phyloP scores from a whole-genome alignment of 768 basidiomycete species.

The Podaxis sp. region DNA sequence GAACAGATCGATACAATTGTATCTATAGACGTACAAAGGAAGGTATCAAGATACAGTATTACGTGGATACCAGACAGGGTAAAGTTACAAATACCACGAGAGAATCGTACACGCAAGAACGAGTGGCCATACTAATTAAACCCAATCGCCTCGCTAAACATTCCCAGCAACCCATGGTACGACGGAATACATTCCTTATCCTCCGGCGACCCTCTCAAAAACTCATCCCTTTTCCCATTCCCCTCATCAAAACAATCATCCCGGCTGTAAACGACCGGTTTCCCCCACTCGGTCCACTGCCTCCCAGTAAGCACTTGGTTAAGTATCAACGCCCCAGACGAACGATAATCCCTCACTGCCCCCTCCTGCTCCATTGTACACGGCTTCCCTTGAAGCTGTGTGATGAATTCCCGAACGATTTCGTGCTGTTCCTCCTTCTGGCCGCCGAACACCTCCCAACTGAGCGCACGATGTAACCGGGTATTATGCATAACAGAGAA shows the following conservation, averaged over 20 bases:
- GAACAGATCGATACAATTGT: too few species aligned
- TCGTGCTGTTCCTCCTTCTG: not conserved
- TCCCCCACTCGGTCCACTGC: not conserved
- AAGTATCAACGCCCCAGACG: not conserved
- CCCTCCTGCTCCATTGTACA: not conserved
- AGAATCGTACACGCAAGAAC: too few species aligned
- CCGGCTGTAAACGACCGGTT: not conserved
- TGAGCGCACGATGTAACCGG: not conserved
- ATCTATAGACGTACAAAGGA: too few species aligned
- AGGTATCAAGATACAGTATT: too few species aligned
- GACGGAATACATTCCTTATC: not conserved
- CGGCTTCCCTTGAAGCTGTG: not conserved
- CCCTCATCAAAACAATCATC: slow-evolving; percentile 8
- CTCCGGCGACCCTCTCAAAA: not conserved
- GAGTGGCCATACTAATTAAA: not conserved
- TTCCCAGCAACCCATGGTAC: not conserved
- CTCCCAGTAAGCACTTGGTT: not conserved
- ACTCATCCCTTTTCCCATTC: not conserved
- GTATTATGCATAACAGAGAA: slow-evolving; percentile 2
- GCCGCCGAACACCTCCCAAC: slow-evolving; percentile 2
- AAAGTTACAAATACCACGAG: too few species aligned
- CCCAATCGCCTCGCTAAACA: not conserved
- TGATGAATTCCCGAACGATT: not conserved
- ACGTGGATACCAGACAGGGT: too few species aligned
- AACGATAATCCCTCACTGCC: not conserved